Evolutionary conservation across 2,329 filamentous ascomycete genomes (phyloP), one percentile per base, ranked within the genome.

Genomic region (Exophiala viscosa): DNA sequence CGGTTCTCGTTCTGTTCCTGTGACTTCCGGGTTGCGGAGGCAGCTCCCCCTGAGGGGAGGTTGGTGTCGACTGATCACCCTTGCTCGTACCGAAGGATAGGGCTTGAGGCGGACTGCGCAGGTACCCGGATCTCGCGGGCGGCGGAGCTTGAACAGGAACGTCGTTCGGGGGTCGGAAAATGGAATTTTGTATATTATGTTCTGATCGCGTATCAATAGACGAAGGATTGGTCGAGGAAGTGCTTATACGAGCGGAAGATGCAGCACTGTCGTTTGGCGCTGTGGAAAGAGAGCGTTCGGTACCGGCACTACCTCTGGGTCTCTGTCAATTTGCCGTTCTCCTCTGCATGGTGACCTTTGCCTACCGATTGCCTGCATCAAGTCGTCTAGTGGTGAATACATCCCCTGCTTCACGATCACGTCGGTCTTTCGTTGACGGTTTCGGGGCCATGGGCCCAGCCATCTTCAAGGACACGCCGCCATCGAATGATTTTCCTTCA

Each of bases 191-290:
- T 47, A 62, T 64, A 66, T 69, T 66, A 15, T 72, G 67, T 55
- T 73, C 69, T 40, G 69, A 62, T 9, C 66, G 67, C 6, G 69
- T 63, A 57, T 81, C 79, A 10, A 77, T 69, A n/a, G 77, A 80
- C 15, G 77, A 80, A 34, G 78, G 79, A 35, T 79, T 68, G 6
- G 78, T 80, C 6, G 78, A 80, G 5, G 78, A 76, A 28, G 76
- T 80, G 65, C 77, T 81, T 57, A 76, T 72, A 41, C 77, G 76
- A 39, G 74, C 74, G 36, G 78, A 80, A 10, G 65, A 68, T 31
- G 73, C 70, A 38, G 72, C 73, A 58, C 70, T 72, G 55, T 75
- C 73, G 57, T 74, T 69, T 51, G 64, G 70, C 46, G 70, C 70
- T 41, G 73, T 76, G 17, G 73, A 75, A 45, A 67, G 68, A 18